Evolutionary conservation across 2,329 filamentous ascomycete species (phyloP).

Genomic region (Alternaria gaisen): DNA sequence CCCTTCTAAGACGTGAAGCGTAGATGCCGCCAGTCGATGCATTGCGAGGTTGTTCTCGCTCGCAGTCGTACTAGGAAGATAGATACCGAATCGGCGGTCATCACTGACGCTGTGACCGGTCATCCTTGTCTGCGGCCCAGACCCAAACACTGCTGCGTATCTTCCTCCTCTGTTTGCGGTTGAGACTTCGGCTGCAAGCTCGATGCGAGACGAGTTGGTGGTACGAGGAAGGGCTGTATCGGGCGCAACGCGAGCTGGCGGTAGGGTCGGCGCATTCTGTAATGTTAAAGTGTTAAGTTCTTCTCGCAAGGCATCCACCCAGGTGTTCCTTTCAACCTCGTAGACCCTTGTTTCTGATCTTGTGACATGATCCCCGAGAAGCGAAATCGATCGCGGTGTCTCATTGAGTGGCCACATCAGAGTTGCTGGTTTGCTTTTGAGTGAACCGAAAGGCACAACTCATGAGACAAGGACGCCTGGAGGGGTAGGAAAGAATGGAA

Average conservation of each 20-base stretch:
- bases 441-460: neutral
- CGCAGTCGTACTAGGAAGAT: conserved; percentile 1
- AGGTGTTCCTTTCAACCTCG: neutral
- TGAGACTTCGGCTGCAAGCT: neutral
- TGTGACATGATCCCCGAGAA: neutral
- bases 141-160: neutral
- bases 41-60: conserved; percentile 1
- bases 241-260: neutral
- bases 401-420: neutral
- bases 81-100: conserved; percentile 1
- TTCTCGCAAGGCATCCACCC: neutral
- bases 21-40: neutral
- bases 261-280: neutral
- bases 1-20: neutral
- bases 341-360: neutral
- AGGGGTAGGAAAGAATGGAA: neutral
- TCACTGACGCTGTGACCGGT: neutral
- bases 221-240: neutral
- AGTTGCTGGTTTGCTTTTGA: neutral
- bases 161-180: neutral
- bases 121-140: neutral
- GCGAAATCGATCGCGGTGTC: neutral
- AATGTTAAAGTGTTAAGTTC: neutral
- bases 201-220: neutral
- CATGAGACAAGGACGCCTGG: neutral